These are phyloP conservation scores for Dryadomyces quercivorus DNA, from an alignment of 2,329 filamentous ascomycete genomes.

Conservation along the genomic window DNA sequence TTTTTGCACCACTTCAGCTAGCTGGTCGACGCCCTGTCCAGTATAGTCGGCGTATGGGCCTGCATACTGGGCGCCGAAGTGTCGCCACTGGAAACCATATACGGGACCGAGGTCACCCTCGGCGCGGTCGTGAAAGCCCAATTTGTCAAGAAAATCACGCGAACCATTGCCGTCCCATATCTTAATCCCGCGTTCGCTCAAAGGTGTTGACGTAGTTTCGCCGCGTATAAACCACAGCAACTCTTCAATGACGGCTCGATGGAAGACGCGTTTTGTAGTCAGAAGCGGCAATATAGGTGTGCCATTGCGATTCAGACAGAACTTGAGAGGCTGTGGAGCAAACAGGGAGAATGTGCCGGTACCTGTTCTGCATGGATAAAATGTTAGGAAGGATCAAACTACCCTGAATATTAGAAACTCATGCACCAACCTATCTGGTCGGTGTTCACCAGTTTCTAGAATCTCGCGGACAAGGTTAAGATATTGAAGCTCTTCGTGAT, in stretches of 20 bases:
- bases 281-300: constrained; percentile 76
- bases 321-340: constrained; percentile 75
- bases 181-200: constrained; percentile 72
- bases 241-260: constrained; percentile 79
- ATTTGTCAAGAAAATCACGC: constrained; percentile 75
- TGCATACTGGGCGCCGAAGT: constrained; percentile 86
- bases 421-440: constrained; percentile 61
- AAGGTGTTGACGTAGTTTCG: constrained; percentile 63
- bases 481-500: constrained; percentile 77
- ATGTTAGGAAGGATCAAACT: background rate
- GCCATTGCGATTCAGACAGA: constrained; percentile 57
- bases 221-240: constrained; percentile 93
- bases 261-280: constrained; percentile 94
- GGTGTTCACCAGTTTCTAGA: constrained; percentile 69
- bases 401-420: background rate
- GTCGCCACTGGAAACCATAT: constrained; percentile 98
- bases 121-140: constrained; percentile 69
- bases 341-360: constrained; percentile 88
- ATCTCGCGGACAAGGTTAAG: constrained; percentile 81
- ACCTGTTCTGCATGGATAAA: constrained; percentile 52
- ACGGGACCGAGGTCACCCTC: constrained; percentile 89
- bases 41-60: constrained; percentile 71
- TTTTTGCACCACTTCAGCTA: constrained; percentile 82
- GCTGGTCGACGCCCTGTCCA: constrained; percentile 83
- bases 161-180: constrained; percentile 98